Evolutionary conservation across 2,329 filamentous ascomycete genomes (phyloP).

Genomic region (Beauveria brongniartii): DNA sequence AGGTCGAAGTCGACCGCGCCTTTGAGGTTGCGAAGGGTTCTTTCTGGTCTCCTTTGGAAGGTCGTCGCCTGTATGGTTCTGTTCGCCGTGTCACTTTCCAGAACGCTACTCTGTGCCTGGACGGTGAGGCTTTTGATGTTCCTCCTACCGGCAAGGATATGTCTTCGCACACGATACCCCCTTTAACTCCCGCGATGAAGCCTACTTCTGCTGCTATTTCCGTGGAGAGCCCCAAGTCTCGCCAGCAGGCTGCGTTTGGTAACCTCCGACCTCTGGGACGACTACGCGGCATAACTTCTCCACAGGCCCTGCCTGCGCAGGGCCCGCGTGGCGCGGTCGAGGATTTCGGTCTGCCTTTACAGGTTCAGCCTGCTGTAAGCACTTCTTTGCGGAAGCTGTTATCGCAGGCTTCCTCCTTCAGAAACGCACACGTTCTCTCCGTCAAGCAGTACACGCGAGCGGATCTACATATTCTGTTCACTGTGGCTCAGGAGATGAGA

Average conservation of each 20-base stretch:
- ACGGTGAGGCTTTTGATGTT: slow-evolving; percentile 52
- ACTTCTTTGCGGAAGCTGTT: slow-evolving; percentile 65
- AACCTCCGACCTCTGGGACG: slow-evolving; percentile 23
- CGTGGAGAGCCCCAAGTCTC: slow-evolving; percentile 28
- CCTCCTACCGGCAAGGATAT: slow-evolving; percentile 61
- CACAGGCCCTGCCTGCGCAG: slow-evolving; percentile 17
- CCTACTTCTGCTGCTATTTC: slow-evolving; percentile 32
- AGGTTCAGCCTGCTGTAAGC: slow-evolving; percentile 42
- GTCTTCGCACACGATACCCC: slow-evolving; percentile 55
- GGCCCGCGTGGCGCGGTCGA: slow-evolving; percentile 25
- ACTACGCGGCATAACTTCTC: slow-evolving; percentile 22
- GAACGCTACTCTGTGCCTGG: slow-evolving; percentile 65
- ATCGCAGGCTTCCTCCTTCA: slow-evolving; percentile 71
- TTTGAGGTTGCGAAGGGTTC: slow-evolving; percentile 44
- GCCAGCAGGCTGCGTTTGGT: slow-evolving; percentile 23
- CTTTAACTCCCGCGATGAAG: slow-evolving; percentile 52
- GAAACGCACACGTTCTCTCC: slow-evolving; percentile 80
- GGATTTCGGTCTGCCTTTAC: slow-evolving; percentile 37
- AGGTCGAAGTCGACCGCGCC: slow-evolving; percentile 67
- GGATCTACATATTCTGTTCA: slow-evolving; percentile 90
- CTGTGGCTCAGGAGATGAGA: slow-evolving; percentile 95
- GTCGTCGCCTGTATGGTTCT: slow-evolving; percentile 58
- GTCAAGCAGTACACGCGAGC: slow-evolving; percentile 83
- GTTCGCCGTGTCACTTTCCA: slow-evolving; percentile 72
- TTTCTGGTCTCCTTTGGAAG: slow-evolving; percentile 66